Evolutionary conservation across 2,329 filamentous ascomycete genomes (phyloP).

Genomic region (Colletotrichum chrysophilum): DNA sequence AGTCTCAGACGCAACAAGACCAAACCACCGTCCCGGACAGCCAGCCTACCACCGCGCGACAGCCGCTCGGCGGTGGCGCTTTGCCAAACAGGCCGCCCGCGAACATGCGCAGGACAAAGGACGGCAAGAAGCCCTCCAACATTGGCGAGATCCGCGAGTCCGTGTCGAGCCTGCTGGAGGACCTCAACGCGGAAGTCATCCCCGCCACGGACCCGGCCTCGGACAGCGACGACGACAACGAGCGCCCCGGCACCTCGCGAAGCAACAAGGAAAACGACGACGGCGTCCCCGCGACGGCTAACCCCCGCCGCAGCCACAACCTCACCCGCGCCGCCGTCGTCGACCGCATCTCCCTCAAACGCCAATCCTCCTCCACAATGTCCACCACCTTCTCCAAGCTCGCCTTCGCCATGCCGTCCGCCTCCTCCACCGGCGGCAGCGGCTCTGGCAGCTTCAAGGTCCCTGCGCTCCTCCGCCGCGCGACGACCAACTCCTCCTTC

Average conservation of each 20-base stretch:
- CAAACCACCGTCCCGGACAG: conserved; percentile 53
- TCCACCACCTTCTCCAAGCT: conserved; percentile 44
- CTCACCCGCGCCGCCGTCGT: conserved; percentile 55
- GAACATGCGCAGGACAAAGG: conserved; percentile 66
- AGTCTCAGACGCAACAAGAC: conserved; percentile 30
- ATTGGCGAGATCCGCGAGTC: conserved; percentile 84
- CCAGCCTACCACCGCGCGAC: conserved; percentile 43
- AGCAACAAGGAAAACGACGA: conserved; percentile 56
- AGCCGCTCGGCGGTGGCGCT: conserved; percentile 38
- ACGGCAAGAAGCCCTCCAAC: conserved; percentile 71
- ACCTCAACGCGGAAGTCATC: conserved; percentile 58
- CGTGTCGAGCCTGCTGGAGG: conserved; percentile 82
- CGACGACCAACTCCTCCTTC: conserved; percentile 69
- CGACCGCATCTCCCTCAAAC: conserved; percentile 76
- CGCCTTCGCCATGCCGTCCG: conserved; percentile 55
- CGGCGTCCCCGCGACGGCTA: conserved; percentile 24
- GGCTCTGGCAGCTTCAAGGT: conserved; percentile 63
- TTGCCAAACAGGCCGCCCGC: conserved; percentile 58
- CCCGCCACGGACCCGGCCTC: conserved; percentile 52
- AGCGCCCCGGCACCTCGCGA: conserved; percentile 33
- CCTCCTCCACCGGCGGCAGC: conserved; percentile 36
- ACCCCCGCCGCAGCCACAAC: conserved; percentile 37
- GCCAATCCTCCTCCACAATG: conserved; percentile 48
- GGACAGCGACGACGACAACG: conserved; percentile 52
- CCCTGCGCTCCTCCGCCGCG: conserved; percentile 73